Percentiles rank a stretch among this genome's conserved stretches.
Conservation (phyloP, 179 eudicot species). For the Pouteria campechiana region DNA sequence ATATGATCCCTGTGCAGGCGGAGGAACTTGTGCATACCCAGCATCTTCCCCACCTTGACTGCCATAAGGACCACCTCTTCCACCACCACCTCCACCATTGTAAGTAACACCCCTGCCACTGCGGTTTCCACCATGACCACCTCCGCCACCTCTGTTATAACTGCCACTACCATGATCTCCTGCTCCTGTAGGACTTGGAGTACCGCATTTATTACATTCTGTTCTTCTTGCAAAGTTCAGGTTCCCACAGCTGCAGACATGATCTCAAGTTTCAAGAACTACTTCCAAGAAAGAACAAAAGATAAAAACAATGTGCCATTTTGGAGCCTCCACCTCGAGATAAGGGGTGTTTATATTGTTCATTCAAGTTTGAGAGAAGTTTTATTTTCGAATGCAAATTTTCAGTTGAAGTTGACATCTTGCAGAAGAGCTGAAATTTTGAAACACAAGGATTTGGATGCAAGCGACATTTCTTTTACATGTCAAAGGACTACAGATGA, state of each 20-base stretch:
- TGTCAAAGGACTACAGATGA: too few relatives aligned
- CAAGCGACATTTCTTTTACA: too few relatives aligned
- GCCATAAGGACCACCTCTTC: slow-evolving; percentile 51
- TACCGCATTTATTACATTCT: slow-evolving; percentile 86
- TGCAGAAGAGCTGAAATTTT: too few relatives aligned
- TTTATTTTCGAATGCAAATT: background rate
- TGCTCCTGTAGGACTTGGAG: slow-evolving; percentile 50
- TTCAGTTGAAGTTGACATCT: background rate
- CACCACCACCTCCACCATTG: slow-evolving; percentile 49
- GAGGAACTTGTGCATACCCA: slow-evolving; percentile 52
- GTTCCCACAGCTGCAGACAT: slow-evolving; percentile 74
- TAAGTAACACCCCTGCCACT: slow-evolving; percentile 49
- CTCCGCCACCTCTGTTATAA: slow-evolving; percentile 28
- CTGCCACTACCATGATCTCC: slow-evolving; percentile 39
- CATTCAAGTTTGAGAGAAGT: too few relatives aligned
- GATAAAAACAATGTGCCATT: background rate
- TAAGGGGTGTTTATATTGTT: too few relatives aligned
- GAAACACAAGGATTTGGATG: too few relatives aligned
- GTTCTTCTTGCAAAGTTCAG: slow-evolving; percentile 84
- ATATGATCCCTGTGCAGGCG: slow-evolving; percentile 37
- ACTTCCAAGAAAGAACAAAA: background rate
- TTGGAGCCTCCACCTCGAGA: too few relatives aligned
- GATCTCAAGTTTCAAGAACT: slow-evolving; percentile 9
- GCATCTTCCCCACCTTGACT: slow-evolving; percentile 47
- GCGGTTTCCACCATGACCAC: slow-evolving; percentile 35